Conservation (phyloP, 176 grass and related monocot species). For the Cenchrus fungigraminus region DNA sequence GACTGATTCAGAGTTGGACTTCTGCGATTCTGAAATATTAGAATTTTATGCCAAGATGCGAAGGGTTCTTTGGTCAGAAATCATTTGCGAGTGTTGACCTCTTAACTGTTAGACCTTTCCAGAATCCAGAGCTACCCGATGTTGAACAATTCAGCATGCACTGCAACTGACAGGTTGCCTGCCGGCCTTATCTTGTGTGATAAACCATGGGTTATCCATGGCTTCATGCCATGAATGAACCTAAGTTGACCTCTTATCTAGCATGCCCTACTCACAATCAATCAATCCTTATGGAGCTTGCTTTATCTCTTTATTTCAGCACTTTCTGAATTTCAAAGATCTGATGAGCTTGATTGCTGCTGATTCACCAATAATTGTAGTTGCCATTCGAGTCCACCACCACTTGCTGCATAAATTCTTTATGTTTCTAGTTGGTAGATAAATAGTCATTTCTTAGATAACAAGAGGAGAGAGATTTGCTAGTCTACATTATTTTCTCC, state of each 20-base stretch:
- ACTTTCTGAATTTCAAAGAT: conserved; percentile 18
- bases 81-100: conserved; percentile 38
- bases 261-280: conserved; percentile 29
- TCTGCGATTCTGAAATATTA: conserved; percentile 23
- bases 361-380: conserved; percentile 44
- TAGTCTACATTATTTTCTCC: neutral
- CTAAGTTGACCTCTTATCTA: conserved; percentile 43
- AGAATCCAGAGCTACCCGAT: neutral
- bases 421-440: neutral
- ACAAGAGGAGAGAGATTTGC: neutral
- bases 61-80: conserved; percentile 41
- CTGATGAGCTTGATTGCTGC: conserved; percentile 18
- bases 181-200: conserved; percentile 24
- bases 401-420: conserved; percentile 26
- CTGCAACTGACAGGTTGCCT: conserved; percentile 24
- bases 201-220: conserved; percentile 20
- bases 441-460: conserved; percentile 2
- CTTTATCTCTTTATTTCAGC: conserved; percentile 35
- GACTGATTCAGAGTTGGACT: conserved; percentile 51
- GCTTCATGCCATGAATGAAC: conserved; percentile 46
- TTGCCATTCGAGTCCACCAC: conserved; percentile 19
- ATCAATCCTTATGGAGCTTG: neutral
- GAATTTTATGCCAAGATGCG: conserved; percentile 5
- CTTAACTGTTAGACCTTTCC: conserved; percentile 13
- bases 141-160: conserved; percentile 32